Percentiles rank a stretch among this genome's conserved stretches.
phyloP scores from a whole-genome alignment of 306 rosid species.

The Mucuna pruriens region DNA sequence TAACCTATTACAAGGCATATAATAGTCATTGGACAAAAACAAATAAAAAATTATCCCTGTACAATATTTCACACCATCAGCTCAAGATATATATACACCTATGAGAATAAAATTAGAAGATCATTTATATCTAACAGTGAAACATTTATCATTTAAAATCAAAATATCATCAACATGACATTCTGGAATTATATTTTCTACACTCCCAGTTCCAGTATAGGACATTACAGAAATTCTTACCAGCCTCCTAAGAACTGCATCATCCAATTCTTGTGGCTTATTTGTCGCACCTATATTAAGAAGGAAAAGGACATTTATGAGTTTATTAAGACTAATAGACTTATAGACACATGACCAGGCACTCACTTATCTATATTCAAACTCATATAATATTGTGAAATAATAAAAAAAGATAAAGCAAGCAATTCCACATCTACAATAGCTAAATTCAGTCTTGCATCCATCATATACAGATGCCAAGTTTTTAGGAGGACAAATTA shows the following conservation, averaged over 20 bases:
- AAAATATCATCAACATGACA: conserved; percentile 12
- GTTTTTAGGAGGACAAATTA: conserved; percentile 26
- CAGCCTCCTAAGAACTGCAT: conserved; percentile 96
- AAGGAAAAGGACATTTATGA: conserved; percentile 20
- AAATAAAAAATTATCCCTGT: not conserved
- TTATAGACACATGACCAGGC: conserved; percentile 6
- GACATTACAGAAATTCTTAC: conserved; percentile 52
- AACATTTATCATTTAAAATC: not conserved
- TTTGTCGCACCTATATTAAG: conserved; percentile 86
- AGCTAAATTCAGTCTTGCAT: conserved; percentile 12
- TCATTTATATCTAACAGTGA: not conserved
- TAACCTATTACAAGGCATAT: not conserved
- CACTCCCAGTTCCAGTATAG: conserved; percentile 26
- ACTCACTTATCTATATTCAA: conserved; percentile 19
- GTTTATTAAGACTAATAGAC: not conserved
- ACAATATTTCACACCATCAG: not conserved
- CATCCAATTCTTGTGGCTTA: conserved; percentile 98
- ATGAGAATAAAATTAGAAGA: conserved; percentile 2
- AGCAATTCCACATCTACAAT: conserved; percentile 17
- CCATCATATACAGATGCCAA: conserved; percentile 11
- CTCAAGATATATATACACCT: not conserved
- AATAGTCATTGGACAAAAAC: not conserved
- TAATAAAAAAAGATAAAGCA: not conserved
- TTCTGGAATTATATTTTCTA: conserved; percentile 9
- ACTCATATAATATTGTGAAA: conserved; percentile 13